phyloP scores from a whole-genome alignment of 2,329 filamentous ascomycete species.

The Apiospora marii region DNA sequence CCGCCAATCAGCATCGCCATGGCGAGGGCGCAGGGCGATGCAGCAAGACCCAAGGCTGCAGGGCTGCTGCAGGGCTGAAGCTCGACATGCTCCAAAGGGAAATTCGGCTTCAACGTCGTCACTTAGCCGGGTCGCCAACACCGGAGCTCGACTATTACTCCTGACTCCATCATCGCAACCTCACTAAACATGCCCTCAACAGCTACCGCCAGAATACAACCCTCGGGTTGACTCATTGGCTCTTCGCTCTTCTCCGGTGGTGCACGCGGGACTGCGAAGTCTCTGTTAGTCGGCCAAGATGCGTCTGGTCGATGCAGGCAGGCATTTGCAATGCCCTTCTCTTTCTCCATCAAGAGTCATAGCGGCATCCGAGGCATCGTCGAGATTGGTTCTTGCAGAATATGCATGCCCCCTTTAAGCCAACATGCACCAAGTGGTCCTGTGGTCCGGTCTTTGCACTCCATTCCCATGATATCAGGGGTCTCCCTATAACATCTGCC shows the following conservation, averaged over 20 bases:
- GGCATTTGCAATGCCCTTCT: background rate
- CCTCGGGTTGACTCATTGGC: background rate
- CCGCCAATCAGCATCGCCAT: conserved; percentile 36
- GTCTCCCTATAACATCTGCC: conserved; percentile 34
- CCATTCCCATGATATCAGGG: conserved; percentile 27
- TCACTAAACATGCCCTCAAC: background rate
- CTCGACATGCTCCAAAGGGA: background rate
- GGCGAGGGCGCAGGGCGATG: background rate
- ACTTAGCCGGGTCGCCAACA: conserved; percentile 18
- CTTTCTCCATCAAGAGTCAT: conserved; percentile 9
- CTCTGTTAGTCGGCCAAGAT: background rate
- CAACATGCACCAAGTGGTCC: conserved; percentile 38
- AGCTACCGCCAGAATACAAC: background rate
- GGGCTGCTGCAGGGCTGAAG: conserved; percentile 15
- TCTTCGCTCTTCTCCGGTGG: background rate
- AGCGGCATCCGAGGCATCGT: background rate
- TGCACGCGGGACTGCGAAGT: background rate
- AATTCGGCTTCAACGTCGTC: conserved; percentile 16
- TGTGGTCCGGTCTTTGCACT: background rate
- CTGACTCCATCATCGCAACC: conserved; percentile 21
- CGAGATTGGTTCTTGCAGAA: conserved; percentile 9
- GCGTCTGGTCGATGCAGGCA: background rate
- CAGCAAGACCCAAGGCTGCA: conserved; percentile 14
- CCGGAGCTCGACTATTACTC: background rate
- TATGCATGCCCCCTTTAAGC: conserved; percentile 25